Conservation (phyloP, 345 rosid species). For the Salix dunnii region DNA sequence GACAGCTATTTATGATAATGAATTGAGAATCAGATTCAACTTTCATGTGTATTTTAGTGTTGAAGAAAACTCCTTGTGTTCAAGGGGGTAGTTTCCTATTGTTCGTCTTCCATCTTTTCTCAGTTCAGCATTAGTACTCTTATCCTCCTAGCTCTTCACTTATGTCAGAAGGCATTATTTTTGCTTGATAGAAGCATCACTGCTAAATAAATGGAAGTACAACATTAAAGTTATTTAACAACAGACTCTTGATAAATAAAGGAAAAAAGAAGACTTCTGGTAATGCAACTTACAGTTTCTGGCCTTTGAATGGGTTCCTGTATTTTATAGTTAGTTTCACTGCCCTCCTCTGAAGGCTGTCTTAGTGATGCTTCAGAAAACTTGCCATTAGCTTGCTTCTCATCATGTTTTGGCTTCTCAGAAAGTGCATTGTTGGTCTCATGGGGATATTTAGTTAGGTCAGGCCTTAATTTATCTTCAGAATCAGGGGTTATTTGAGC, state of each 20-base stretch:
- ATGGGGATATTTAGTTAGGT: slow-evolving; percentile 15
- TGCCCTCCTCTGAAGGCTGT: slow-evolving; percentile 20
- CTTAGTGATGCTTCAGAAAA: slow-evolving; percentile 21
- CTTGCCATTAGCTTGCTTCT: slow-evolving; percentile 28
- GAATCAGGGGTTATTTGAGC: not conserved
- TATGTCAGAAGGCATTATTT: not conserved
- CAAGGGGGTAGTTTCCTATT: not conserved
- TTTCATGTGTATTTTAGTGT: not conserved
- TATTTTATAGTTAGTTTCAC: slow-evolving; percentile 24
- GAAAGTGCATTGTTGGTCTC: slow-evolving; percentile 22
- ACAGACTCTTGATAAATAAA: not conserved
- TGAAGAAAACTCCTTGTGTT: not conserved
- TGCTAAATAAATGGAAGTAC: not conserved
- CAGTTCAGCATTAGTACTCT: not conserved
- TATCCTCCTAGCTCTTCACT: not conserved
- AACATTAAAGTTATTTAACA: not conserved
- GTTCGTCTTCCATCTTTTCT: not conserved
- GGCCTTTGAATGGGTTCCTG: slow-evolving; percentile 43
- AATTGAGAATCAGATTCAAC: not conserved
- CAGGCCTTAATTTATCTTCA: slow-evolving; percentile 24
- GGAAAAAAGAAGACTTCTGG: not conserved
- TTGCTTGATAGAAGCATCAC: not conserved
- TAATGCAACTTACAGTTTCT: slow-evolving; percentile 56
- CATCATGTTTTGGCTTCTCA: slow-evolving; percentile 38
- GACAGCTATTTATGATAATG: not conserved